Percentiles rank a stretch among this genome's conserved stretches.
phyloP scores from a whole-genome alignment of 257 asterid genomes.

The Scutellaria galericulata region DNA sequence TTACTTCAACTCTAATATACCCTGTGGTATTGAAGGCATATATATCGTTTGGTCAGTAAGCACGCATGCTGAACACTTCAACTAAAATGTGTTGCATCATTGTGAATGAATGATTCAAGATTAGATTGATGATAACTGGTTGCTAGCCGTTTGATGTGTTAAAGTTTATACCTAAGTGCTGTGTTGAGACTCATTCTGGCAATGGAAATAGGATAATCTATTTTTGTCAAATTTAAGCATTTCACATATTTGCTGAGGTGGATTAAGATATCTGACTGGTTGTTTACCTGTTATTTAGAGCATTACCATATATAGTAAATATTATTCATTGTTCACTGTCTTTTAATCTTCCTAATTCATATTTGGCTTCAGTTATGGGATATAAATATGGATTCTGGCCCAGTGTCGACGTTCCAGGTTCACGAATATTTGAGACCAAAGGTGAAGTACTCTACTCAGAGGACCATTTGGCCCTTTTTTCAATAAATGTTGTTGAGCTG shows the following conservation, averaged over 20 bases:
- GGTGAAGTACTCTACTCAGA: constrained; percentile 50
- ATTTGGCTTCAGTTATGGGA: constrained; percentile 88
- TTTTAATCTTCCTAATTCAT: constrained; percentile 27
- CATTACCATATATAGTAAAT: background rate
- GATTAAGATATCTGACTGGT: constrained; percentile 18
- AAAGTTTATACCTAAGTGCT: constrained; percentile 12
- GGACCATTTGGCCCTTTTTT: constrained; percentile 15
- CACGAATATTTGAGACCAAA: constrained; percentile 95
- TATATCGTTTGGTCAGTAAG: constrained; percentile 11
- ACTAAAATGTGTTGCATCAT: background rate
- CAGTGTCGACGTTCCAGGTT: constrained; percentile 95
- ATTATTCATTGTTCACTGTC: constrained; percentile 4
- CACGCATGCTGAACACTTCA: constrained; percentile 22
- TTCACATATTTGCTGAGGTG: constrained; percentile 11
- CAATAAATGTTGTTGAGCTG: constrained; percentile 36
- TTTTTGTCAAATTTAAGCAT: background rate
- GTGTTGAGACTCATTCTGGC: background rate
- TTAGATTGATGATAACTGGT: constrained; percentile 14
- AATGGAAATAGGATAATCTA: constrained; percentile 15
- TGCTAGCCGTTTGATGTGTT: constrained; percentile 15
- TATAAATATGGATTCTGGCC: constrained; percentile 98
- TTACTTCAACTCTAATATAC: constrained; percentile 16
- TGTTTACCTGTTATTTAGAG: constrained; percentile 10
- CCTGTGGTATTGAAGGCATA: constrained; percentile 27
- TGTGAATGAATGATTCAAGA: background rate